Conservation (phyloP, 139 green algal genomes). For the Coelastrella sp. region DNA sequence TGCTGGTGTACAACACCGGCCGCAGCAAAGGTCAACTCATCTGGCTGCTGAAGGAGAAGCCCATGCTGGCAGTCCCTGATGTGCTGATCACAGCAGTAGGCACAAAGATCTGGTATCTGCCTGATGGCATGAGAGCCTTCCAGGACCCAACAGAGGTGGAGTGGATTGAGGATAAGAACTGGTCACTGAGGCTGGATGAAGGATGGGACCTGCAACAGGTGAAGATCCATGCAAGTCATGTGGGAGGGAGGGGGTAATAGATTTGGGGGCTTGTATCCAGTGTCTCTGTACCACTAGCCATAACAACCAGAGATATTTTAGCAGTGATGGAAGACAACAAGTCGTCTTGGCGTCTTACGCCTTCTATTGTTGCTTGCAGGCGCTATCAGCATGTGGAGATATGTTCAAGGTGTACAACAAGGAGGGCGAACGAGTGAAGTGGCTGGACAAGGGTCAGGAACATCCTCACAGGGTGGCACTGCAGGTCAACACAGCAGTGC, state of each 20-base stretch:
- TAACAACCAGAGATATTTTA: no score
- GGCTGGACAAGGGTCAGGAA: conserved; percentile 87
- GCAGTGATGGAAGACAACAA: no score
- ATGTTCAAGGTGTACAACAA: conserved; percentile 25
- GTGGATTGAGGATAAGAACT: conserved; percentile 88
- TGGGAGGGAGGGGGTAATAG: neutral
- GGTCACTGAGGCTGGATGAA: conserved; percentile 73
- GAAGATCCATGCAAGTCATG: no score
- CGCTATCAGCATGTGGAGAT: conserved; percentile 45
- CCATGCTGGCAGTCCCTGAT: conserved; percentile 82
- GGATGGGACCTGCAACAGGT: conserved; percentile 79
- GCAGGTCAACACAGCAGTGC: conserved; percentile 57
- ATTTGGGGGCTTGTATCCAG: neutral
- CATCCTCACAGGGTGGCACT: conserved; percentile 91
- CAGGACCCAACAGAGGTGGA: conserved; percentile 58
- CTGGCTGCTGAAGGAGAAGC: conserved; percentile 77
- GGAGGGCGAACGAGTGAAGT: conserved; percentile 47
- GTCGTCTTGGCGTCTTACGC: no score
- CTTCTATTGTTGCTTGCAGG: neutral
- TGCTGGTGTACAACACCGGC: conserved; percentile 80
- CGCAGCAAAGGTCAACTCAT: conserved; percentile 77
- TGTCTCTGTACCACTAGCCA: no score
- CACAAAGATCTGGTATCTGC: conserved; percentile 88
- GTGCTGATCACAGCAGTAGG: conserved; percentile 90
- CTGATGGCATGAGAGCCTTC: conserved; percentile 62